Evolutionary conservation across 371 early-diverging fungal species (phyloP).

Genomic region (Rhizomucor miehei): DNA sequence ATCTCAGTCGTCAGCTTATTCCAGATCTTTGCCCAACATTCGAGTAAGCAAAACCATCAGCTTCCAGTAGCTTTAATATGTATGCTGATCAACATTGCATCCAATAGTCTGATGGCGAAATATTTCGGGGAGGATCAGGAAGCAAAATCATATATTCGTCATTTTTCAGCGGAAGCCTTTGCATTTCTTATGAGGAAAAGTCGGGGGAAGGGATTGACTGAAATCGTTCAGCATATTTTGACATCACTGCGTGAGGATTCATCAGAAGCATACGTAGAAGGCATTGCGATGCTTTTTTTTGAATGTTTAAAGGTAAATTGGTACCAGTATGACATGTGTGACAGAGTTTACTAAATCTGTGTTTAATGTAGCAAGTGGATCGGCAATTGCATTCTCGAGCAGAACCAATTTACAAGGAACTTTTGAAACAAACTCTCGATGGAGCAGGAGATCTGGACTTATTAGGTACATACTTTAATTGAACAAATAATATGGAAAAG

Average conservation of each 20-base stretch:
- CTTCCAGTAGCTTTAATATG: not conserved
- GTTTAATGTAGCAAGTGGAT: constrained; percentile 46
- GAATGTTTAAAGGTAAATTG: constrained; percentile 70
- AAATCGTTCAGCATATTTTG: constrained; percentile 59
- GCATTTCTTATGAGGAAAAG: constrained; percentile 85
- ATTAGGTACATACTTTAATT: constrained; percentile 22
- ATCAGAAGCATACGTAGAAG: constrained; percentile 62
- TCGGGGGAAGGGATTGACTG: constrained; percentile 52
- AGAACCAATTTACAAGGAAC: constrained; percentile 41
- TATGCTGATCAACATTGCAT: not conserved
- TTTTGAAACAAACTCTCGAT: constrained; percentile 36
- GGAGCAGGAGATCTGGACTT: constrained; percentile 24
- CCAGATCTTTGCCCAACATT: constrained; percentile 72
- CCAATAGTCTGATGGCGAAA: constrained; percentile 61
- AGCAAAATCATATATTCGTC: constrained; percentile 75
- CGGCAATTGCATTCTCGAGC: constrained; percentile 59
- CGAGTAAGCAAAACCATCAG: constrained; percentile 29
- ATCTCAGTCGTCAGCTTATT: constrained; percentile 68
- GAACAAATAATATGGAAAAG: no score
- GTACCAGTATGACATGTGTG: not conserved
- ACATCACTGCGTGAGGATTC: constrained; percentile 49
- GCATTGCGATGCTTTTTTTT: constrained; percentile 75
- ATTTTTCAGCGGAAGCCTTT: constrained; percentile 91
- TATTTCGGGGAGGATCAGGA: constrained; percentile 64
- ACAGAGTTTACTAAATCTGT: not conserved